Evolutionary conservation across 2,329 filamentous ascomycete genomes (phyloP), one percentile per base, ranked within the genome.

Genomic region (Fusarium sacchari): DNA sequence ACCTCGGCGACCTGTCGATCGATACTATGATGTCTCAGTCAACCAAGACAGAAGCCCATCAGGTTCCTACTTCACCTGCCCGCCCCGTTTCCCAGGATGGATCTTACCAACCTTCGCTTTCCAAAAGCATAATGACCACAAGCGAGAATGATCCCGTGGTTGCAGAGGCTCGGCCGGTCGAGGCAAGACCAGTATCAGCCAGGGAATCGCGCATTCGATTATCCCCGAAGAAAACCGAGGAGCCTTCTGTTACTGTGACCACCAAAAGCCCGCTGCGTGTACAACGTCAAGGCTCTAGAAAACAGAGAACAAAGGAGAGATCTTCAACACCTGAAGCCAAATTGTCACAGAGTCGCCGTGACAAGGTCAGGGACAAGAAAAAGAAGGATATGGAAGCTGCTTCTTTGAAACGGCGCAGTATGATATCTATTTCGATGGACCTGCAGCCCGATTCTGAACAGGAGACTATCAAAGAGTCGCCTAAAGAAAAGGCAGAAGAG

Each of bases 361-460:
- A 84, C 11, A 80, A 78, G 50, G 84, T 85, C 10, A 81, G 80
- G 28, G 82, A 84, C 24, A 81, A 80, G 74, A 85, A 84, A 67
- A 78, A 79, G 58, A 79, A 82, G 22, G 84, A 85, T 39, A 79
- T 85, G 65, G 82, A 84, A 63, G 80, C 81, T 24, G 73, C 73
- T 10, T 79, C 76, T 20, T 60, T 77, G 24, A 77, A 73, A 30
- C 73, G 71, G n/a, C 68, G 74, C 42, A 74, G 63, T 44, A 67
- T 63, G 55, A 43, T 74, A 24, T 43, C 68, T 39, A 34, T 42
- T 30, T 40, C 53, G 15, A 44, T 47, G 8, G 60, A 64, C 10
- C n/a, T 39, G 15, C 60, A 49, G 24, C 53, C 53, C 14, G 59
- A 62, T 26, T 40, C 24, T 24, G 61, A 65, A 18, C 44, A 50